Evolutionary conservation across 345 rosid genomes (phyloP).

Genomic region (Bruguiera parviflora): DNA sequence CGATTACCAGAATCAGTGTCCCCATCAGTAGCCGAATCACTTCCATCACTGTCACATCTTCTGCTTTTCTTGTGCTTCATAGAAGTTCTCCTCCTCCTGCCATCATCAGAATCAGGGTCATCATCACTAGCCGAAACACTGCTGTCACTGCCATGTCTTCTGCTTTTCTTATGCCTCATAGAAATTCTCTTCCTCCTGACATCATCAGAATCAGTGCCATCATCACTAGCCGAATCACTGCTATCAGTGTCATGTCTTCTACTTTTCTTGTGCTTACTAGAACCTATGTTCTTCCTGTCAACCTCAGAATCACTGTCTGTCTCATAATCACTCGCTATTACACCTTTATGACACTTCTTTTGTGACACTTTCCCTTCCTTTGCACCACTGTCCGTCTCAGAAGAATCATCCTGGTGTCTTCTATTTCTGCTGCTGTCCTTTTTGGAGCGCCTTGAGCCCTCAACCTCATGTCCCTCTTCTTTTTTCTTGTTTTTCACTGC

Average conservation of each 20-base stretch:
- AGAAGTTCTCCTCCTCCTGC: slow-evolving; percentile 9
- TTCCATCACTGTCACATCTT: slow-evolving; percentile 11
- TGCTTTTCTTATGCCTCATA: slow-evolving; percentile 3
- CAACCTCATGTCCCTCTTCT: slow-evolving; percentile 25
- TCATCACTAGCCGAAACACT: slow-evolving; percentile 7
- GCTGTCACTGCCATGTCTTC: slow-evolving; percentile 18
- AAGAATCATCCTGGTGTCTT: slow-evolving; percentile 40
- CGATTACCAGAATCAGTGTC: too few relatives aligned
- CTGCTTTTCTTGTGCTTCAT: slow-evolving; percentile 12
- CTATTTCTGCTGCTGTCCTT: slow-evolving; percentile 37
- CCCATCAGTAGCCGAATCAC: slow-evolving; percentile 33
- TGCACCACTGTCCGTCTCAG: slow-evolving; percentile 44
- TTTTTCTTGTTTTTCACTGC: slow-evolving; percentile 36
- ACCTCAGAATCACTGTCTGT: neutral
- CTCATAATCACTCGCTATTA: slow-evolving; percentile 7
- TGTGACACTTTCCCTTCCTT: slow-evolving; percentile 30
- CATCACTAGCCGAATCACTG: slow-evolving; percentile 12
- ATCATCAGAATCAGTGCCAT: slow-evolving; percentile 14
- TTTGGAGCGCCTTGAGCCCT: slow-evolving; percentile 27
- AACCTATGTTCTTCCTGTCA: neutral
- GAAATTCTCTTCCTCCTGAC: slow-evolving; percentile 2
- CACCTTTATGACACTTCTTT: slow-evolving; percentile 45
- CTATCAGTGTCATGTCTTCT: slow-evolving; percentile 19
- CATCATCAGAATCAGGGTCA: slow-evolving; percentile 10
- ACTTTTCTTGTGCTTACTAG: slow-evolving; percentile 8